phyloP scores from a whole-genome alignment of 108 stramenopile genomes.

The Cyclotella distinguenda region DNA sequence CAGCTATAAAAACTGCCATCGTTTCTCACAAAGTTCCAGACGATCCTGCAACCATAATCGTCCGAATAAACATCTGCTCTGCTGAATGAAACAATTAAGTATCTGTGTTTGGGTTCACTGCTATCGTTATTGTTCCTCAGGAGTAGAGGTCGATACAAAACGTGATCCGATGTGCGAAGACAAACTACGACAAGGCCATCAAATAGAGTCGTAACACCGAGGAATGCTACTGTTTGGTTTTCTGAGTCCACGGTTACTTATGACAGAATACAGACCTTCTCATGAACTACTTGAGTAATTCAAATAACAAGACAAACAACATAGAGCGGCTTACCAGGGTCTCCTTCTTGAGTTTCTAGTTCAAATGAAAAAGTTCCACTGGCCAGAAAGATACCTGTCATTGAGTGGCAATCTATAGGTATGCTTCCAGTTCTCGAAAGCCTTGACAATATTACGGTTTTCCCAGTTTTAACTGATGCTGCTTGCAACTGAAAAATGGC shows the following conservation, averaged over 20 bases:
- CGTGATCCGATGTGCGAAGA: slow-evolving; percentile 8
- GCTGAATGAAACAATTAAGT: slow-evolving; percentile 30
- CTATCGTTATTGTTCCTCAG: background rate
- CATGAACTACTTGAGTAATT: too few species aligned
- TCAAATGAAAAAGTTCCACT: slow-evolving; percentile 38
- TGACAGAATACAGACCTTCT: too few species aligned
- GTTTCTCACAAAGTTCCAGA: slow-evolving; percentile 36
- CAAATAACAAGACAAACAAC: too few species aligned
- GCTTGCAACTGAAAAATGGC: slow-evolving; percentile 37
- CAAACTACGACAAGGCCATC: slow-evolving; percentile 21
- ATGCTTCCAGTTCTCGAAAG: slow-evolving; percentile 16
- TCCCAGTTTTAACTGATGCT: background rate
- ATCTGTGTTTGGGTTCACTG: background rate
- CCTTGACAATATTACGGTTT: slow-evolving; percentile 26
- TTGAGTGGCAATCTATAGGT: slow-evolving; percentile 2
- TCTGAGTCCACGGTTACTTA: background rate
- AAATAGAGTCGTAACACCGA: slow-evolving; percentile 33
- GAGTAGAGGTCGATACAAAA: slow-evolving; percentile 11
- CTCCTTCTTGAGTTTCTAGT: slow-evolving; percentile 1
- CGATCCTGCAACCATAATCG: slow-evolving; percentile 15
- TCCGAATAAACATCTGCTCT: slow-evolving; percentile 17
- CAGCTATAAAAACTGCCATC: slow-evolving; percentile 40
- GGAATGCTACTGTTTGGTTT: slow-evolving; percentile 8
- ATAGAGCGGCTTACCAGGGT: slow-evolving; percentile 9
- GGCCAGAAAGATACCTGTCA: slow-evolving; percentile 39